phyloP scores from a whole-genome alignment of 306 rosid genomes.

The Vachellia pachyceras region DNA sequence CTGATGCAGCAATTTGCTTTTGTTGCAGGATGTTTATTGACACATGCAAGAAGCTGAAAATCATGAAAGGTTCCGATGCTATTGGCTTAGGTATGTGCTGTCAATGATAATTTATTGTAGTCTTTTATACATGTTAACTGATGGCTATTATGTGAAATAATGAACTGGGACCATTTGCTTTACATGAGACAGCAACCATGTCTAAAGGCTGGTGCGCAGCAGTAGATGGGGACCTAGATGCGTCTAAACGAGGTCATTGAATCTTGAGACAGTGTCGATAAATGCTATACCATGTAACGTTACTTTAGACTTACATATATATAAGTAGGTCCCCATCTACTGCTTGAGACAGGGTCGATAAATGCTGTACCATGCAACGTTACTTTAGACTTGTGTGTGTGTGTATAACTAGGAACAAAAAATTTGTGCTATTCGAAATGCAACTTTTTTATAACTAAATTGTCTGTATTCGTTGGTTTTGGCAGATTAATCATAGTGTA shows the following conservation, averaged over 20 bases:
- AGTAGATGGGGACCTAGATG: conserved; percentile 19
- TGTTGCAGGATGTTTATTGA: conserved; percentile 61
- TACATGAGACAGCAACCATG: background rate
- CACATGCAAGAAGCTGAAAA: conserved; percentile 54
- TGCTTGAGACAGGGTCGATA: no score
- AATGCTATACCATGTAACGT: conserved; percentile 6
- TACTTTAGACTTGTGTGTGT: no score
- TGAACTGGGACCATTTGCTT: conserved; percentile 21
- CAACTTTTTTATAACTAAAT: conserved; percentile 2
- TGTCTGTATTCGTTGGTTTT: conserved; percentile 12
- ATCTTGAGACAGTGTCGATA: conserved; percentile 25
- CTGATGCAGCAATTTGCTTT: conserved; percentile 16
- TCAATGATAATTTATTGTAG: conserved; percentile 9
- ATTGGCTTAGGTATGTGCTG: conserved; percentile 62
- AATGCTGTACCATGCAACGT: no score
- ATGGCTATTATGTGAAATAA: conserved; percentile 9
- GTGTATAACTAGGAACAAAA: background rate
- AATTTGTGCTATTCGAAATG: background rate
- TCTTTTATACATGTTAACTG: background rate
- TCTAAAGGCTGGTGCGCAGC: background rate
- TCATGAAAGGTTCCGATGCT: conserved; percentile 60
- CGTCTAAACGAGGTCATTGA: conserved; percentile 8
- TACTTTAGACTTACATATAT: background rate
- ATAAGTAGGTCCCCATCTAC: no score
- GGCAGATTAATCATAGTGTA: conserved; percentile 1